Percentiles rank a stretch among this genome's conserved stretches.
Conservation (phyloP, 2,329 filamentous ascomycete species). For the Aspergillus fructus region DNA sequence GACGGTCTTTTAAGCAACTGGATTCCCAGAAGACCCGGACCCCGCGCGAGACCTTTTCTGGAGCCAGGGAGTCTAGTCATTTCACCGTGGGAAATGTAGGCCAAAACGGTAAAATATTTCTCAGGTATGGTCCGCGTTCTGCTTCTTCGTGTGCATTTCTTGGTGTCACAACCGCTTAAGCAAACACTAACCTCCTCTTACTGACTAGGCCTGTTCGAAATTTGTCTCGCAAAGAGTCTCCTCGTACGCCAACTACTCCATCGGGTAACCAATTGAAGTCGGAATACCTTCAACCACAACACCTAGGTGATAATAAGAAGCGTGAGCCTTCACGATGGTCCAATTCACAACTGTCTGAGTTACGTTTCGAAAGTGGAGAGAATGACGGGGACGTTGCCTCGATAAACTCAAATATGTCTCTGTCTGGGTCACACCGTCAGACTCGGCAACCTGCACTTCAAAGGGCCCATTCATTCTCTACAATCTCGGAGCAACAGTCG, state of each 20-base stretch:
- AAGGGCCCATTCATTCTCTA: constrained; percentile 75
- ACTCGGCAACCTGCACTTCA: constrained; percentile 45
- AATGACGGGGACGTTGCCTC: constrained; percentile 24
- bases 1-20: constrained; percentile 39
- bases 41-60: constrained; percentile 60
- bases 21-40: constrained; percentile 52
- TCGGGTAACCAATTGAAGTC: constrained; percentile 61
- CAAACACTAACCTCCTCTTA: constrained; percentile 15
- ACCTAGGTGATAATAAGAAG: constrained; percentile 24
- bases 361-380: constrained; percentile 30
- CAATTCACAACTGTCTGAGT: constrained; percentile 42
- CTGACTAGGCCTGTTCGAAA: constrained; percentile 38
- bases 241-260: constrained; percentile 33
- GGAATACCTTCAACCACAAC: constrained; percentile 49
- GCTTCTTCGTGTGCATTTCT: background rate
- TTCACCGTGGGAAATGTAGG: constrained; percentile 81
- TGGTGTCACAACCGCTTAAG: constrained; percentile 16
- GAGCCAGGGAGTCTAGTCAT: constrained; percentile 65
- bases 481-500: constrained; percentile 62
- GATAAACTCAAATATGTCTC: constrained; percentile 20
- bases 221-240: constrained; percentile 30
- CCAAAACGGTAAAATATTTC: constrained; percentile 77
- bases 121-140: constrained; percentile 58
- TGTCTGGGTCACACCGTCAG: constrained; percentile 20
- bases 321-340: constrained; percentile 40